A percentile compares a stretch with the other conserved stretches of the same genome.
phyloP scores from a whole-genome alignment of 2,329 filamentous ascomycete genomes.

The Botryotinia calthae region DNA sequence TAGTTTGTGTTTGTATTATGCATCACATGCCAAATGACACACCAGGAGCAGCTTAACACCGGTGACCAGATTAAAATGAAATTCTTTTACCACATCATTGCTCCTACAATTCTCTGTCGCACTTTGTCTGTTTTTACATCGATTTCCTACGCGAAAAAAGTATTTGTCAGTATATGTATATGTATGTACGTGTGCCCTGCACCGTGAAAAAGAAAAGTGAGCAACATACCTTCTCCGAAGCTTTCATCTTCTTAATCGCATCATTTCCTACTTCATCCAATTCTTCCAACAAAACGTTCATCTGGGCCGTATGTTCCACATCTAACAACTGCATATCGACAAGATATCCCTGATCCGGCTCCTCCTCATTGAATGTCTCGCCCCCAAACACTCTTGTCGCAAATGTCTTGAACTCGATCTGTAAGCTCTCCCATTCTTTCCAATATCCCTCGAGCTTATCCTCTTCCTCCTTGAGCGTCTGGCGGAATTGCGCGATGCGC shows the following conservation, averaged over 20 bases:
- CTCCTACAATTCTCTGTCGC: slow-evolving; percentile 5
- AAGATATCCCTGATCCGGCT: slow-evolving; percentile 23
- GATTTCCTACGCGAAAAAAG: slow-evolving; percentile 22
- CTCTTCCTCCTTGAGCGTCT: slow-evolving; percentile 28
- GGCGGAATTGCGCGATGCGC: slow-evolving; percentile 28
- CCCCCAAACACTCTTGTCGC: slow-evolving; percentile 25
- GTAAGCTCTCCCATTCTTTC: slow-evolving; percentile 34
- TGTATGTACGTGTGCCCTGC: neutral
- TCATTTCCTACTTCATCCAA: slow-evolving; percentile 26
- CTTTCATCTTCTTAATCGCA: slow-evolving; percentile 30
- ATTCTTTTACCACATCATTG: slow-evolving; percentile 9
- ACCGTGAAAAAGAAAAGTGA: neutral
- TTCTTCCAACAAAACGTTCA: slow-evolving; percentile 30
- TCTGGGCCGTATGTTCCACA: slow-evolving; percentile 24
- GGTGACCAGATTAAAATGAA: neutral
- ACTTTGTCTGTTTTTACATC: slow-evolving; percentile 14
- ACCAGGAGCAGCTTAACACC: neutral
- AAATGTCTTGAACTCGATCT: slow-evolving; percentile 33
- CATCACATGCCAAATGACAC: neutral
- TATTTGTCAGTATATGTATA: neutral
- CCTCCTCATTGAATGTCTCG: slow-evolving; percentile 25
- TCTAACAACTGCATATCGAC: slow-evolving; percentile 30
- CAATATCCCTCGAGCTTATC: slow-evolving; percentile 31
- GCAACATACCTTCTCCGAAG: slow-evolving; percentile 33
- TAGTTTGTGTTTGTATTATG: neutral